Evolutionary conservation across 495 filamentous ascomycete genomes (phyloP).

Genomic region (Thozetella sp.): DNA sequence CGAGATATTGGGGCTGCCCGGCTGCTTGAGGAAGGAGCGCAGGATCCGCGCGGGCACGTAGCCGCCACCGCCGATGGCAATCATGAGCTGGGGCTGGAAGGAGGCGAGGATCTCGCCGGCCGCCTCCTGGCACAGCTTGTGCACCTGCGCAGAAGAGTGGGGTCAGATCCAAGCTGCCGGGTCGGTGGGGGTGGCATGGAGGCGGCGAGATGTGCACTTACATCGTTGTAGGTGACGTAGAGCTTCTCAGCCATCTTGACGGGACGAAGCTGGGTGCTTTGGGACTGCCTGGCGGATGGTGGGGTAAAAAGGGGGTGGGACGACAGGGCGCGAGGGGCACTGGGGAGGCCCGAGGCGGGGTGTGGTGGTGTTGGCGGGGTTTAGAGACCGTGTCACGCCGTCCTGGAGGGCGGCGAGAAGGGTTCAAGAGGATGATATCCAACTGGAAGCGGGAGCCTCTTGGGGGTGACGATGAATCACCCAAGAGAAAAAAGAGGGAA

Average conservation of each 20-base stretch:
- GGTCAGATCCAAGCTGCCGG: too few relatives aligned
- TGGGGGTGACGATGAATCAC: not conserved
- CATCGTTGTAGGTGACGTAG: conserved; percentile 95
- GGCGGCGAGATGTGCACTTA: conserved; percentile 36
- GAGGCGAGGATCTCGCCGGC: conserved; percentile 79
- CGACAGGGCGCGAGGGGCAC: not conserved
- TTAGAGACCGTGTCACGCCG: too few relatives aligned
- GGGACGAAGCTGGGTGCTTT: conserved; percentile 7
- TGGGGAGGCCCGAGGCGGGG: too few relatives aligned
- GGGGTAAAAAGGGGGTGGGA: conserved; percentile 4
- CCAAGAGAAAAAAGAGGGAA: not conserved
- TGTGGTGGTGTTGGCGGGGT: too few relatives aligned
- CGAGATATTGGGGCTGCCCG: conserved; percentile 89
- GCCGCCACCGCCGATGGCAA: conserved; percentile 96
- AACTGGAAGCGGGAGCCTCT: not conserved
- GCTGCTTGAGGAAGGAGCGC: conserved; percentile 93
- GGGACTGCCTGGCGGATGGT: not conserved
- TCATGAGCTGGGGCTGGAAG: conserved; percentile 93
- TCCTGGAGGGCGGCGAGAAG: too few relatives aligned
- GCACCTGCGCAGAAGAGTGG: conserved; percentile 60
- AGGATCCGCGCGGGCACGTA: conserved; percentile 98
- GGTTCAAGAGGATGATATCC: not conserved
- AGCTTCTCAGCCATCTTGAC: conserved; percentile 78
- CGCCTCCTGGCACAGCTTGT: conserved; percentile 90
- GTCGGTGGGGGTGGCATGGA: not conserved